Percentiles rank a stretch among this genome's conserved stretches.
Conservation (phyloP, 768 basidiomycete genomes). For the Neoboletus brunneissimus region DNA sequence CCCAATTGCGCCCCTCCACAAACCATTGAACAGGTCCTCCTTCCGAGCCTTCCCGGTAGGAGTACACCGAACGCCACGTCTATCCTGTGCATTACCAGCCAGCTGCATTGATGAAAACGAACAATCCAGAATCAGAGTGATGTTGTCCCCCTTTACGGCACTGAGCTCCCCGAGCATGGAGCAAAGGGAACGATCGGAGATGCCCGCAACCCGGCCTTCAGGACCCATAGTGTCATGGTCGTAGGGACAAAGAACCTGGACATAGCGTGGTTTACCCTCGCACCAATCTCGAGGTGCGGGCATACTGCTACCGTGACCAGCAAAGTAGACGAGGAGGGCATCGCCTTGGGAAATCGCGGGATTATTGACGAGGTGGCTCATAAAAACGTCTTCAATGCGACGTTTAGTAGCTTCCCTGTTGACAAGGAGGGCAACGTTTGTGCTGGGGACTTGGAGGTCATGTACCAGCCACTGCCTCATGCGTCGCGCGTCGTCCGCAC, state of each 20-base stretch:
- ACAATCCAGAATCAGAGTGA: slow-evolving; percentile 64
- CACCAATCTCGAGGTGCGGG: slow-evolving; percentile 62
- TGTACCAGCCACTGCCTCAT: slow-evolving; percentile 57
- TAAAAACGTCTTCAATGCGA: slow-evolving; percentile 58
- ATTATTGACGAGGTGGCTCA: slow-evolving; percentile 63
- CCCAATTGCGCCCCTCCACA: slow-evolving; percentile 52
- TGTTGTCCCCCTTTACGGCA: slow-evolving; percentile 61
- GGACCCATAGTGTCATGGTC: slow-evolving; percentile 55
- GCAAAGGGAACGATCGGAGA: slow-evolving; percentile 64
- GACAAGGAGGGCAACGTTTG: slow-evolving; percentile 55
- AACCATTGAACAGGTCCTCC: slow-evolving; percentile 52
- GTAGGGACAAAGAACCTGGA: slow-evolving; percentile 63
- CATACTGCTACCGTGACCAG: slow-evolving; percentile 66
- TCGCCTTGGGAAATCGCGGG: slow-evolving; percentile 56
- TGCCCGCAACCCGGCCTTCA: slow-evolving; percentile 53
- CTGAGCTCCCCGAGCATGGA: slow-evolving; percentile 59
- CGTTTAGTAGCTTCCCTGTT: slow-evolving; percentile 60
- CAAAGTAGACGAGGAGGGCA: slow-evolving; percentile 66
- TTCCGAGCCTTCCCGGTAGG: slow-evolving; percentile 51
- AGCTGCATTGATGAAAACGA: slow-evolving; percentile 51
- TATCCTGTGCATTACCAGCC: slow-evolving; percentile 40
- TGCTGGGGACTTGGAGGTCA: slow-evolving; percentile 54
- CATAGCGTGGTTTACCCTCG: slow-evolving; percentile 38
- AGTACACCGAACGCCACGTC: slow-evolving; percentile 56
- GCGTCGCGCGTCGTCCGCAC: slow-evolving; percentile 59